Evolutionary conservation across 73 alveolate genomes (phyloP).

Genomic region (Tetrahymena malaccensis): DNA sequence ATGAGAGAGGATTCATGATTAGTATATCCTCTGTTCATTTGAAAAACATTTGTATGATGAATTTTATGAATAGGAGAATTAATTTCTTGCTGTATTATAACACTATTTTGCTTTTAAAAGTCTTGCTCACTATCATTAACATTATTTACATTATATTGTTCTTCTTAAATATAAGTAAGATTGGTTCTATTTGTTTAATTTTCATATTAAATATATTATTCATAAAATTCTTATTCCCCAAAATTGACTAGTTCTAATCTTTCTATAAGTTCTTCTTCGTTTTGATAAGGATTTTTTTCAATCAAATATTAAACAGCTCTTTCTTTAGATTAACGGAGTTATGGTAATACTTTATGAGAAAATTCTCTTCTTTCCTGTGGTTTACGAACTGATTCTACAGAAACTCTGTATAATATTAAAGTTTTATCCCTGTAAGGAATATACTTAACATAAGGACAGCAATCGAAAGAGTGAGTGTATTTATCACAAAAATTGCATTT

Average conservation of each 20-base stretch:
- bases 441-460: not conserved
- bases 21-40: not conserved
- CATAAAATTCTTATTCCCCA: not conserved
- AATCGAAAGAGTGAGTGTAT: not conserved
- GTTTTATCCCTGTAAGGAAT: not conserved
- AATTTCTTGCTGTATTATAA: not conserved
- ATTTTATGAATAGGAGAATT: not conserved
- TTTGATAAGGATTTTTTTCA: not conserved
- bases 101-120: not conserved
- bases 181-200: not conserved
- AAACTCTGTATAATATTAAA: not conserved
- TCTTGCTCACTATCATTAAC: not conserved
- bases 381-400: not conserved
- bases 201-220: not conserved
- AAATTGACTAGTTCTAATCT: not conserved
- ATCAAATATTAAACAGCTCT: not conserved
- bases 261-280: not conserved
- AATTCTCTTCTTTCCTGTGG: not conserved
- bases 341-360: not conserved
- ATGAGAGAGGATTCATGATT: not conserved
- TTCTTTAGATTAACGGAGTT: not conserved
- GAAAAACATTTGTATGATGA: not conserved
- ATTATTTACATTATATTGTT: not conserved
- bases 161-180: not conserved
- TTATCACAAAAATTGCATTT: not conserved